Evolutionary conservation across 208 protist species (phyloP), one percentile per base, ranked within the genome.

Genomic region (Phytomonas francai): DNA sequence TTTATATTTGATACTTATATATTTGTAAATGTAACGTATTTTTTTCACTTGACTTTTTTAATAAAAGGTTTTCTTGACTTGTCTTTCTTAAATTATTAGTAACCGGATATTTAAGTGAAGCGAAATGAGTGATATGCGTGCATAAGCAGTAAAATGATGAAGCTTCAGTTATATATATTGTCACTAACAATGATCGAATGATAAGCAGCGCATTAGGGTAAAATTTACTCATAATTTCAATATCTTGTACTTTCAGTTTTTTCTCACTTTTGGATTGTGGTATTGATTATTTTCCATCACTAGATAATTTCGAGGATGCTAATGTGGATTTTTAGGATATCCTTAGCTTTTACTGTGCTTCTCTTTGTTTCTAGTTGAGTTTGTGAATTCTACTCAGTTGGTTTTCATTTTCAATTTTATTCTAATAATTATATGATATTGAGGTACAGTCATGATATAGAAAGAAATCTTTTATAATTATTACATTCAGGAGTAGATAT

Each of bases 381-480:
- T 9, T 39, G 34, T 39, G 34, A 12, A 39, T 39, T 3, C 34
- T 39, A 9, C 22, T n/a, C 4, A 31, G 60, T 29, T 22, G 63
- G 32, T 63, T 71, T 32, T 59, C 29, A 11, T 9, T 28, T 14
- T 12, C 29, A 4, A 49, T 65, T 65, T 61, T 39, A 39, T 59
- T 51, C 59, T 74, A 63, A 51, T 14, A 11, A 58, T 68, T 71
- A 7, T 65, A 27, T 68, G 34, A 39, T 39, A 39, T 9, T 39
- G 34, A 9, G 34, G 9, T 39, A 39, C 3, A 39, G 9, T 39
- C 34, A 39, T 9, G 34, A 39, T 12, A 12, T 39, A 39, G 3
- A 42, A 25, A 28, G 25, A 56, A 65, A 42, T 61, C 34, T 33
- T 59, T 71, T 57, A 9, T 12, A 30, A 60, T 32, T 60, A 34